Percentiles rank a stretch among this genome's conserved stretches.
phyloP scores from a whole-genome alignment of 495 filamentous ascomycete genomes.

The Penicillium simplicissimum region DNA sequence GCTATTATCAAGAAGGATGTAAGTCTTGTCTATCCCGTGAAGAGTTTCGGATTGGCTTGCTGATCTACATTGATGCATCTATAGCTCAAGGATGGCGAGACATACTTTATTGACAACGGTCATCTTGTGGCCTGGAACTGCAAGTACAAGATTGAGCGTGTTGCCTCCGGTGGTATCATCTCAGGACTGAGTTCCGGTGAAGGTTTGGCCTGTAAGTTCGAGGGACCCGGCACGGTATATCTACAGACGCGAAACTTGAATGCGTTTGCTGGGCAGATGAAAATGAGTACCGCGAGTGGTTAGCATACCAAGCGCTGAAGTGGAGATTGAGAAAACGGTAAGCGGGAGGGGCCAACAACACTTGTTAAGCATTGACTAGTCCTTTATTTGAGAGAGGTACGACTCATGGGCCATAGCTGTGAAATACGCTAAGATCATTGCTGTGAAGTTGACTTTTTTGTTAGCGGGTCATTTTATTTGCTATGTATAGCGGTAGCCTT shows the following conservation, averaged over 20 bases:
- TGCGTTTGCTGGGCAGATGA: constrained; percentile 53
- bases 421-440: not conserved
- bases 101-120: constrained; percentile 92
- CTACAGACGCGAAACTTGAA: constrained; percentile 86
- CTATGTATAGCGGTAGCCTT: too few species aligned
- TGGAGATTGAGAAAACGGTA: not conserved
- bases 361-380: not conserved
- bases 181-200: constrained; percentile 76
- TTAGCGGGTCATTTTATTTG: not conserved
- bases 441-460: not conserved
- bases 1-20: constrained; percentile 96
- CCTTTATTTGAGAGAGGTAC: not conserved
- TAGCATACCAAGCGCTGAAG: not conserved
- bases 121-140: constrained; percentile 98
- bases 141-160: constrained; percentile 83
- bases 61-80: constrained; percentile 9
- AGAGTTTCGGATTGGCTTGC: not conserved
- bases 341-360: not conserved
- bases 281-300: constrained; percentile 31
- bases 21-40: constrained; percentile 32
- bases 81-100: constrained; percentile 73
- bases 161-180: constrained; percentile 85
- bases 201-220: constrained; percentile 91
- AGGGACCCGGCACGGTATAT: constrained; percentile 89
- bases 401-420: not conserved